Conservation (phyloP, 257 asterid species). For the Nicotiana tabacum region DNA sequence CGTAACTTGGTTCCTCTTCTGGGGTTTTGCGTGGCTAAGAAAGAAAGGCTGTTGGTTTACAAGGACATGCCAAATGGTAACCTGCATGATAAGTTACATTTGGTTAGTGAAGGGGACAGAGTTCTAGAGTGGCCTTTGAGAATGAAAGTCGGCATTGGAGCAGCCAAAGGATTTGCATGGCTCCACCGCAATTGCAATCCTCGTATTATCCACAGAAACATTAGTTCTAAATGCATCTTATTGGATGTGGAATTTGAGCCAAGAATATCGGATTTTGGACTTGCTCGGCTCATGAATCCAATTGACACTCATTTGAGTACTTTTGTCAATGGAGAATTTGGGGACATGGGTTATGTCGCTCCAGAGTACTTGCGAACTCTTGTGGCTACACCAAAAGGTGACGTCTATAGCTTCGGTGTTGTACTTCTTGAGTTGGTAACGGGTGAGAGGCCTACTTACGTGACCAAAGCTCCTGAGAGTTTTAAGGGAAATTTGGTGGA, state of each 20-base stretch:
- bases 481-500: slow-evolving; percentile 71
- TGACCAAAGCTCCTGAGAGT: slow-evolving; percentile 56
- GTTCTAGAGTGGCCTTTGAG: slow-evolving; percentile 33
- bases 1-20: slow-evolving; percentile 38
- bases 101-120: slow-evolving; percentile 14
- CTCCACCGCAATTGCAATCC: slow-evolving; percentile 43
- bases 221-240: slow-evolving; percentile 42
- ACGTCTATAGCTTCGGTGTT: slow-evolving; percentile 77
- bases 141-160: slow-evolving; percentile 32
- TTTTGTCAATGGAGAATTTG: slow-evolving; percentile 81
- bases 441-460: slow-evolving; percentile 51
- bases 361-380: slow-evolving; percentile 74
- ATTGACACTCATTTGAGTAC: slow-evolving; percentile 82
- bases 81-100: slow-evolving; percentile 31
- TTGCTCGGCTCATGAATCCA: slow-evolving; percentile 82
- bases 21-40: slow-evolving; percentile 39
- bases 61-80: slow-evolving; percentile 38
- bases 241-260: slow-evolving; percentile 35
- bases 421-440: slow-evolving; percentile 80
- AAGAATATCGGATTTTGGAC: slow-evolving; percentile 72
- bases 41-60: slow-evolving; percentile 38
- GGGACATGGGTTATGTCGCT: slow-evolving; percentile 81
- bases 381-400: slow-evolving; percentile 81
- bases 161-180: slow-evolving; percentile 48
- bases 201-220: slow-evolving; percentile 36